Percentiles rank a stretch among this genome's conserved stretches.
Evolutionary conservation across 2,329 filamentous ascomycete genomes (phyloP).

Genomic region (Lecanosticta acicola): DNA sequence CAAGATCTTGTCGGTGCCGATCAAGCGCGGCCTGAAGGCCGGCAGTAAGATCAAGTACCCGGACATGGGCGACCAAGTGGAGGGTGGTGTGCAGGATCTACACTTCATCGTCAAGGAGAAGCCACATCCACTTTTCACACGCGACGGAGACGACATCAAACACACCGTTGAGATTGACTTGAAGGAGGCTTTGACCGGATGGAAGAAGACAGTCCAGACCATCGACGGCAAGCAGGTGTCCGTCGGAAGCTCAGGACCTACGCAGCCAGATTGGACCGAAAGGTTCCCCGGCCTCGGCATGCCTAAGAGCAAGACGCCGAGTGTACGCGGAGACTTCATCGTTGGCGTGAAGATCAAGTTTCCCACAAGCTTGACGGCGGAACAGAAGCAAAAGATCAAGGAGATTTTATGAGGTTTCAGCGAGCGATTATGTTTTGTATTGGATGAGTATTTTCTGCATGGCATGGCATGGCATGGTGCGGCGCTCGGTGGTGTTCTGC

Average conservation of each 20-base stretch:
- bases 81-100: constrained; percentile 89
- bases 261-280: constrained; percentile 75
- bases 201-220: constrained; percentile 83
- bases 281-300: constrained; percentile 82
- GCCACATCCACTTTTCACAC: constrained; percentile 74
- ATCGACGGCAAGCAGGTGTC: constrained; percentile 85
- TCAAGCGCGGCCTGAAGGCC: constrained; percentile 92
- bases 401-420: constrained; percentile 58
- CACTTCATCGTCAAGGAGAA: constrained; percentile 97
- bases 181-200: constrained; percentile 91
- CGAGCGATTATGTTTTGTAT: not conserved
- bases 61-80: constrained; percentile 95
- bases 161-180: constrained; percentile 74
- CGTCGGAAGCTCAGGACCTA: constrained; percentile 76
- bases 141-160: constrained; percentile 81
- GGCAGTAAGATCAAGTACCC: constrained; percentile 98
- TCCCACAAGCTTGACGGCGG: constrained; percentile 66
- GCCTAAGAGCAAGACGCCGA: constrained; percentile 87
- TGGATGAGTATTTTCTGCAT: constrained; percentile 3
- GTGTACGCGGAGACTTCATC: constrained; percentile 77
- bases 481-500: constrained; percentile 11
- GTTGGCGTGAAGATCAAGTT: constrained; percentile 91
- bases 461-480: constrained; percentile 11
- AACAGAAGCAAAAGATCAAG: constrained; percentile 75
- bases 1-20: constrained; percentile 86